These are phyloP conservation scores for Aureobasidium namibiae DNA, from an alignment of 2,329 filamentous ascomycete species.

Conservation along the genomic window DNA sequence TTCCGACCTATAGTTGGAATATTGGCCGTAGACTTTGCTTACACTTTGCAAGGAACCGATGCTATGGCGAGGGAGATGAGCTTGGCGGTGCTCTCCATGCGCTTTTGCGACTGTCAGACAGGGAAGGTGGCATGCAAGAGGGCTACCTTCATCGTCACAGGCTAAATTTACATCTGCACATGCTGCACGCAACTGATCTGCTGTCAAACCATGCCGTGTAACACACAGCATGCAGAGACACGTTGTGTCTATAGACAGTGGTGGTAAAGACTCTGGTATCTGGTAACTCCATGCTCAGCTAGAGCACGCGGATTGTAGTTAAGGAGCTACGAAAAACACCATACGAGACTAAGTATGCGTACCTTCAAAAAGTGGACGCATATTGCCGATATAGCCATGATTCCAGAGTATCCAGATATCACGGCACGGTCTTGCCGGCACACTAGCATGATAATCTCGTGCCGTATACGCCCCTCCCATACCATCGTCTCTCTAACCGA, in stretches of 20 bases:
- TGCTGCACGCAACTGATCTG: background rate
- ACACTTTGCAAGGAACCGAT: background rate
- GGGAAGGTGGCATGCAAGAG: background rate
- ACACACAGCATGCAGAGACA: background rate
- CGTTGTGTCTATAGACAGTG: background rate
- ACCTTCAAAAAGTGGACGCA: background rate
- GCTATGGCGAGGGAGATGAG: background rate
- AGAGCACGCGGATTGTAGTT: background rate
- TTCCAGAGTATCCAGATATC: background rate
- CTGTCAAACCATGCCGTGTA: conserved; percentile 4
- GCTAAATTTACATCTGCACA: conserved; percentile 1
- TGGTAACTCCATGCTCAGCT: background rate
- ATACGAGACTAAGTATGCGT: background rate
- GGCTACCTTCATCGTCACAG: background rate
- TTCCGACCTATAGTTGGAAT: background rate
- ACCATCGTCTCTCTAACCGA: conserved; percentile 1
- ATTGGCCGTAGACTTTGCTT: background rate
- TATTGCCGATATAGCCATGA: background rate
- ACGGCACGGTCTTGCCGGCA: conserved; percentile 8
- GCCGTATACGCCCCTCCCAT: conserved; percentile 6
- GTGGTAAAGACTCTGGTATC: background rate
- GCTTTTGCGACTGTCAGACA: background rate
- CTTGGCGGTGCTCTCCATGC: background rate
- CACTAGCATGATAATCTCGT: background rate
- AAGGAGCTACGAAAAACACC: background rate